Conservation (phyloP, 495 filamentous ascomycete species). For the Bryoglossum gracile region DNA sequence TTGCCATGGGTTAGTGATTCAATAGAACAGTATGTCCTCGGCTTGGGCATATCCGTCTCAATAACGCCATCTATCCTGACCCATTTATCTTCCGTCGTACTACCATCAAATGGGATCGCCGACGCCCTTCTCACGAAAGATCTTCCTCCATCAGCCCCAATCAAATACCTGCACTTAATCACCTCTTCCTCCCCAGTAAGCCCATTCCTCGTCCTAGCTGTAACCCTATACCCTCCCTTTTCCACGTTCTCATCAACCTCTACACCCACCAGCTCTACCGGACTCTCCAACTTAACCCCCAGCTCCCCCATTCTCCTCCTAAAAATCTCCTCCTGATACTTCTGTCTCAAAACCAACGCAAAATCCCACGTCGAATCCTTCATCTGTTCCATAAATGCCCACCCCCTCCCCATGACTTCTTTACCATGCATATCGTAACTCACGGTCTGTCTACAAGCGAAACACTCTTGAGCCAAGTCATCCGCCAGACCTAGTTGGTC, state of each 20-base stretch:
- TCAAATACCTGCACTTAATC: conserved; percentile 35
- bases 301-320: conserved; percentile 24
- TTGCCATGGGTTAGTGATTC: conserved; percentile 45
- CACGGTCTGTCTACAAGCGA: conserved; percentile 39
- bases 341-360: conserved; percentile 34
- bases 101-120: conserved; percentile 38
- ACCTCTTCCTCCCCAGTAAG: conserved; percentile 16
- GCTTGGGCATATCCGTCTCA: conserved; percentile 44
- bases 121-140: conserved; percentile 36
- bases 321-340: conserved; percentile 37
- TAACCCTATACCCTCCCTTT: conserved; percentile 23
- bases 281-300: conserved; percentile 24
- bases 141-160: conserved; percentile 42
- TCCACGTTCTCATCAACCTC: conserved; percentile 23
- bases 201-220: conserved; percentile 23
- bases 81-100: conserved; percentile 38
- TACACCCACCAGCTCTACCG: conserved; percentile 26
- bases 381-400: conserved; percentile 34
- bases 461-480: conserved; percentile 40
- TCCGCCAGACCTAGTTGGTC: conserved; percentile 42
- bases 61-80: conserved; percentile 43
- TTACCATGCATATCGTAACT: conserved; percentile 40
- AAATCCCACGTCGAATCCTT: conserved; percentile 38
- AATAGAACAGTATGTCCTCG: conserved; percentile 38
- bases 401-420: conserved; percentile 28